Evolutionary conservation across 495 filamentous ascomycete species (phyloP), one percentile per base, ranked within the genome.

Genomic region (Hypoxylon lienhwacheense): DNA sequence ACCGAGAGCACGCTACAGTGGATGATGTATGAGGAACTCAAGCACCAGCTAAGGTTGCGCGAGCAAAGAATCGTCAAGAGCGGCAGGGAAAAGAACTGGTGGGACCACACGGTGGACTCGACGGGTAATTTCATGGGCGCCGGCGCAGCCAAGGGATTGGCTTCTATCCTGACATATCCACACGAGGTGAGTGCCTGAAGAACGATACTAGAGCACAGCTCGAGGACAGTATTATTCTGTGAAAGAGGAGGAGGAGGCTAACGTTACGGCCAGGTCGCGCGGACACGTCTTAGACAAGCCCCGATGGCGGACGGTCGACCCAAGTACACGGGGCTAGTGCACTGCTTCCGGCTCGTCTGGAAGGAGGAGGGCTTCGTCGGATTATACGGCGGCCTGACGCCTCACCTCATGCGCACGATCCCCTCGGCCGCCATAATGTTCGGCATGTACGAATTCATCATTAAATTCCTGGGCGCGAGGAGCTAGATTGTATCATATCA

Each of bases 401-500:
- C 90, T 17, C 90, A 96, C 66, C 83, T 96, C 61, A 76, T 92
- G 54, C 81, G 90, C 26, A 90, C 90, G 8, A 89, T 96, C 2
- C 90, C 90, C 4, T 90, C 87, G 41, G 90, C 90, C 8, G 87
- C 87, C 42, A 91, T 96, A 65, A 95, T 91, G 78, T 91, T 95
- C 61, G 89, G 89, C 51, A 91, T 90, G 69, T 96, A 95, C 68
- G 90, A 95, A 69, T 83, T 80, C 21, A 88, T 93, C 50, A 72
- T 95, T 41, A 81, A 81, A 31, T 53, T 85, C 14, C 65, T 82
- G 24, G 70, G 69, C 24, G 67, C 68, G 16, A 73, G 70, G 61
- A 67, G 68, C 41, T 74, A 57, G 28, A 46, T 1, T 14, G 19
- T 10, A 6, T 11, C 7, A 12, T 11, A 15, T n/a, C 14, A 24